These are phyloP conservation scores for Diaporthe sp. DNA, from an alignment of 2,329 filamentous ascomycete genomes.

Conservation along the genomic window DNA sequence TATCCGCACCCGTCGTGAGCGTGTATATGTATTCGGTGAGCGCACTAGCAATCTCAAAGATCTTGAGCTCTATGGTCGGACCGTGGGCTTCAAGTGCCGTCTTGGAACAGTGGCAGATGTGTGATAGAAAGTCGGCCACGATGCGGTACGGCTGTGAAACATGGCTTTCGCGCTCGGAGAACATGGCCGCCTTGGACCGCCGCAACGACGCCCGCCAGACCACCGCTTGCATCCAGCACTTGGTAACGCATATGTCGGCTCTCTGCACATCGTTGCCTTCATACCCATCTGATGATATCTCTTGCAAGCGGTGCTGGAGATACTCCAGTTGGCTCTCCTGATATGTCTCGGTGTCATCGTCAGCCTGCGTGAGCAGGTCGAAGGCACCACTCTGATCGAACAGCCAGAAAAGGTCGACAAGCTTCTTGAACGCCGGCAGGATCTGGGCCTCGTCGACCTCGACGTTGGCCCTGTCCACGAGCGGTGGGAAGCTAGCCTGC, in stretches of 20 bases:
- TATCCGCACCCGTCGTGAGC: conserved; percentile 47
- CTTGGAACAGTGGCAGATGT: conserved; percentile 58
- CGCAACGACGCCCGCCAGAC: conserved; percentile 59
- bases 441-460: conserved; percentile 57
- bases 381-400: conserved; percentile 65
- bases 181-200: conserved; percentile 39
- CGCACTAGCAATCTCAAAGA: conserved; percentile 61
- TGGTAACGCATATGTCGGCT: conserved; percentile 63
- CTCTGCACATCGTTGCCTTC: conserved; percentile 62
- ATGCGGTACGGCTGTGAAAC: conserved; percentile 57
- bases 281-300: conserved; percentile 54
- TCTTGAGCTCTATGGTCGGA: conserved; percentile 62
- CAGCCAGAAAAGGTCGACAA: conserved; percentile 63
- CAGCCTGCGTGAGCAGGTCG: conserved; percentile 57
- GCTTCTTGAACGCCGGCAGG: conserved; percentile 62
- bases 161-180: conserved; percentile 44
- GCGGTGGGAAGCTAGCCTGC: conserved; percentile 53
- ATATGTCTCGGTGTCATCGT: conserved; percentile 48
- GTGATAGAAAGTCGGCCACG: conserved; percentile 59
- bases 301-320: conserved; percentile 59
- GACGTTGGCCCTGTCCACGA: conserved; percentile 47
- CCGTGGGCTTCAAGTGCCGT: conserved; percentile 64
- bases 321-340: conserved; percentile 51
- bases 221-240: conserved; percentile 65
- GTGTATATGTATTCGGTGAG: conserved; percentile 53